A percentile compares a stretch with the other conserved stretches of the same genome.
These are phyloP conservation scores for Ophiostoma quercus DNA, from an alignment of 2,329 filamentous ascomycete species.

Conservation along the genomic window DNA sequence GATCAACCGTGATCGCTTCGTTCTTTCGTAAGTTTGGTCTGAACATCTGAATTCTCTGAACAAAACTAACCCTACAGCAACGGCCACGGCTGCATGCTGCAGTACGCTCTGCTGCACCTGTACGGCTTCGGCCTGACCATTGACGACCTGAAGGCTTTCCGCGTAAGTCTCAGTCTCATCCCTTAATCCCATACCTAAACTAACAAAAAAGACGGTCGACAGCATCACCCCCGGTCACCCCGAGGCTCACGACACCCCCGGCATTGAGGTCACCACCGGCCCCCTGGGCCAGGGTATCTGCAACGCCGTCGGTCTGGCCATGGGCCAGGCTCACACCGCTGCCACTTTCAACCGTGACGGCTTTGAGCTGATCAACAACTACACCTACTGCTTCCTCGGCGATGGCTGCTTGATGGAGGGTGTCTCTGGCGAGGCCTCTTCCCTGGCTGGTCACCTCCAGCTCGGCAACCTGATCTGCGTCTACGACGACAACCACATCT, in stretches of 20 bases:
- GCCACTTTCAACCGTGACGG: conserved; percentile 95
- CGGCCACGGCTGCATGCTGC: conserved; percentile 98
- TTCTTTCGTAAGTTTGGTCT: conserved; percentile 74
- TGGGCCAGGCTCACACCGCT: conserved; percentile 87
- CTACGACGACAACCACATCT: conserved; percentile 99
- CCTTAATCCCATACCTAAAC: neutral
- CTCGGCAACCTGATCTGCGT: conserved; percentile 95
- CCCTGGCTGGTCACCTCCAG: conserved; percentile 90
- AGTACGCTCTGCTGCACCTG: conserved; percentile 95
- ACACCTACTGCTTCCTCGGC: conserved; percentile 95
- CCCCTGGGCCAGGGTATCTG: conserved; percentile 95
- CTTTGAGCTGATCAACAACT: conserved; percentile 87
- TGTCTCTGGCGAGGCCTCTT: conserved; percentile 87
- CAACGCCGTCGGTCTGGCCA: conserved; percentile 96
- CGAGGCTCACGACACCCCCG: conserved; percentile 92
- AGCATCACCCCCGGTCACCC: conserved; percentile 92
- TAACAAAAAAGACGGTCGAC: conserved; percentile 43
- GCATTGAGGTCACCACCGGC: conserved; percentile 95
- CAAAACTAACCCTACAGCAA: conserved; percentile 54
- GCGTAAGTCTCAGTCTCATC: conserved; percentile 56
- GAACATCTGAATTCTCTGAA: no score
- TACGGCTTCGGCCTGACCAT: conserved; percentile 84
- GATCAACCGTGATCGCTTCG: conserved; percentile 96
- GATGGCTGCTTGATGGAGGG: conserved; percentile 99
- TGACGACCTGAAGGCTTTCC: conserved; percentile 93